A percentile compares a stretch with the other conserved stretches of the same genome.
Evolutionary conservation across 169 alveolate genomes (phyloP).

Genomic region (Plasmodium malariae): DNA sequence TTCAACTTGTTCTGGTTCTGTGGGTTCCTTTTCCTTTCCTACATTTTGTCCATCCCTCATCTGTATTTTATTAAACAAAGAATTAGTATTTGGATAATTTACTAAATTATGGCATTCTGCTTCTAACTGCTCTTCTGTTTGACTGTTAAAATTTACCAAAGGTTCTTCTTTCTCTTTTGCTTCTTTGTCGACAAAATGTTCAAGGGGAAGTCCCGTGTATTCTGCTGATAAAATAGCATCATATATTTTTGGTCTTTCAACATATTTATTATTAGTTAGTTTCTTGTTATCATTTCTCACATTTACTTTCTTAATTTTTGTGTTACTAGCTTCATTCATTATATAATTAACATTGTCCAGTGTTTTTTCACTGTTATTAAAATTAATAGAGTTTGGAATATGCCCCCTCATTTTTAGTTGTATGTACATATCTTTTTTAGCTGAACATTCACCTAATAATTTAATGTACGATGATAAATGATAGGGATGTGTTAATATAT

Average conservation of each 20-base stretch:
- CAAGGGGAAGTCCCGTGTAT: conserved; percentile 67
- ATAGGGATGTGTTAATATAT: conserved; percentile 83
- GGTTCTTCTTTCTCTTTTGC: not conserved
- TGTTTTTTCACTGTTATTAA: conserved; percentile 4
- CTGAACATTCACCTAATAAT: conserved; percentile 83
- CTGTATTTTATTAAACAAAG: not conserved
- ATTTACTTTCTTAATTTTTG: conserved; percentile 24
- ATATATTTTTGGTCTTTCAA: conserved; percentile 72
- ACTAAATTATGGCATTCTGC: not conserved
- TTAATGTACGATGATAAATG: conserved; percentile 82
- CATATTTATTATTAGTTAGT: not conserved
- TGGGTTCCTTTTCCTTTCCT: not conserved
- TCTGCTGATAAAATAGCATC: conserved; percentile 72
- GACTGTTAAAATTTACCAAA: not conserved
- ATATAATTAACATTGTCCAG: conserved; percentile 18
- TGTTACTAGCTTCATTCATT: not conserved
- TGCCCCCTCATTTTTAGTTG: conserved; percentile 80
- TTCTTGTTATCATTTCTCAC: conserved; percentile 17
- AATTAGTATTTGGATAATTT: not conserved
- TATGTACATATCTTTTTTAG: conserved; percentile 84
- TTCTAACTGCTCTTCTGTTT: not conserved
- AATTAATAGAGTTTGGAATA: conserved; percentile 76
- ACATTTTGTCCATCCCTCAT: not conserved
- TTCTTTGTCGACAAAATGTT: conserved; percentile 62
- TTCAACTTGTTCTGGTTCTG: not conserved